Conservation (phyloP, 2,329 filamentous ascomycete genomes). For the Neofusicoccum ribis region DNA sequence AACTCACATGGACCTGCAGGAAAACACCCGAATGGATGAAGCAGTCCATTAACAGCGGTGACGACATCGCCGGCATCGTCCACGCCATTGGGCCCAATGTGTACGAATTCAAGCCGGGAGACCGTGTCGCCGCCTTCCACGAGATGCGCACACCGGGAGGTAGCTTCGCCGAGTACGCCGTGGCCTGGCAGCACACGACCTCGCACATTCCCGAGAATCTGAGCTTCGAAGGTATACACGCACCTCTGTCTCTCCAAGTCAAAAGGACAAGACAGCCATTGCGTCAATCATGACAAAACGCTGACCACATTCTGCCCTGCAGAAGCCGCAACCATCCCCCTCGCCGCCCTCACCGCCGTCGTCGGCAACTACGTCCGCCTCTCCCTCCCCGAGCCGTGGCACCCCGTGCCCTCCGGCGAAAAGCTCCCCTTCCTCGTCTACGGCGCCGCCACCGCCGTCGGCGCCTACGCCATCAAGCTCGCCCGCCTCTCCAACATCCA, state of each 20-base stretch:
- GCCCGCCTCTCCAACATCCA: constrained; percentile 41
- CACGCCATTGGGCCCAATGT: constrained; percentile 57
- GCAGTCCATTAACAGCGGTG: constrained; percentile 47
- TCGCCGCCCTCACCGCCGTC: constrained; percentile 49
- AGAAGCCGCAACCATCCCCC: constrained; percentile 48
- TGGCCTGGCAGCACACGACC: constrained; percentile 57
- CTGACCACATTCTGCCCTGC: neutral
- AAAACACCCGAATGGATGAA: constrained; percentile 30
- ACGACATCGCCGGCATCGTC: constrained; percentile 58
- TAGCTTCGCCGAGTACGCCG: constrained; percentile 62
- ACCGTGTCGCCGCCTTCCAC: constrained; percentile 59
- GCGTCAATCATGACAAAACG: neutral
- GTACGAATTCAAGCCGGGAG: constrained; percentile 58
- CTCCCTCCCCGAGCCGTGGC: constrained; percentile 45
- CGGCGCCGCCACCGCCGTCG: constrained; percentile 43
- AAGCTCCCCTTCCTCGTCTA: constrained; percentile 41
- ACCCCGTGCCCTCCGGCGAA: constrained; percentile 22
- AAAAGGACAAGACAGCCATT: neutral
- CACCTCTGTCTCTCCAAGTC: neutral
- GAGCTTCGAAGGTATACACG: constrained; percentile 51
- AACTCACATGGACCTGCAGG: constrained; percentile 23
- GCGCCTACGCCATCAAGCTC: constrained; percentile 44
- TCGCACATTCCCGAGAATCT: constrained; percentile 54
- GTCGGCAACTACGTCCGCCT: constrained; percentile 47
- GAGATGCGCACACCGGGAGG: constrained; percentile 55